Percentiles rank a stretch among this genome's conserved stretches.
These are phyloP conservation scores for Pseudonitzschia delicatissima DNA, from an alignment of 108 stramenopile genomes.

Conservation along the genomic window DNA sequence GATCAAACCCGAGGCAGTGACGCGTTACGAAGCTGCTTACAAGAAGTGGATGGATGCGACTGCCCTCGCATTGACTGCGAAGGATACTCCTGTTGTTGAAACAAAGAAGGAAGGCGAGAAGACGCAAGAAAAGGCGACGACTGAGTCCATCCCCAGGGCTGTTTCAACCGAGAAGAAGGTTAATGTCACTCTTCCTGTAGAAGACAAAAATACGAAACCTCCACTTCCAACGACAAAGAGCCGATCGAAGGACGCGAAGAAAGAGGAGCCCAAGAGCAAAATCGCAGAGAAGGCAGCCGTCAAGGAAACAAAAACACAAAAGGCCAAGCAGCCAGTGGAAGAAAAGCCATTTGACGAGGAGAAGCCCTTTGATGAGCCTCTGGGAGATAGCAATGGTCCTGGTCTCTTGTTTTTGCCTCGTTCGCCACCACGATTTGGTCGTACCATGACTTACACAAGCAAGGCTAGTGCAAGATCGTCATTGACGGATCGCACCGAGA, in stretches of 20 bases:
- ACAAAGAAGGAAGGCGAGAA: constrained; percentile 4
- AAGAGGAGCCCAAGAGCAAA: too few relatives aligned
- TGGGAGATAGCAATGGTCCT: not conserved
- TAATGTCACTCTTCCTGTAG: not conserved
- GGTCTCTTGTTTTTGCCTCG: not conserved
- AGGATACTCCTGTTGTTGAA: not conserved
- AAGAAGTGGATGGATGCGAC: constrained; percentile 23
- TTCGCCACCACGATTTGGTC: constrained; percentile 15
- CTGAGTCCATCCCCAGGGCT: constrained; percentile 3
- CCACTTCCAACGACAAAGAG: too few relatives aligned
- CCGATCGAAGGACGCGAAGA: not conserved
- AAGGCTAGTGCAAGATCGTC: constrained; percentile 24
- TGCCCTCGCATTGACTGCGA: not conserved
- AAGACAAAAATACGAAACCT: too few relatives aligned
- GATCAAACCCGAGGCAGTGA: constrained; percentile 57
- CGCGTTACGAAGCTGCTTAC: constrained; percentile 7
- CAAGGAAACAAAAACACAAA: not conserved
- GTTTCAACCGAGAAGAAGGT: not conserved
- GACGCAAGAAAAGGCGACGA: not conserved
- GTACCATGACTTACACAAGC: constrained; percentile 25
- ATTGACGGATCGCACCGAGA: constrained; percentile 39
- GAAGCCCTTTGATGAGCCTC: constrained; percentile 37
- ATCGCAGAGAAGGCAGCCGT: not conserved
- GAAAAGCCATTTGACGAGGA: constrained; percentile 23
- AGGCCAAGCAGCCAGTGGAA: not conserved